Base-by-base conservation (phyloP, 352 stramenopile species). In the Pythium pyrilobum region DNA sequence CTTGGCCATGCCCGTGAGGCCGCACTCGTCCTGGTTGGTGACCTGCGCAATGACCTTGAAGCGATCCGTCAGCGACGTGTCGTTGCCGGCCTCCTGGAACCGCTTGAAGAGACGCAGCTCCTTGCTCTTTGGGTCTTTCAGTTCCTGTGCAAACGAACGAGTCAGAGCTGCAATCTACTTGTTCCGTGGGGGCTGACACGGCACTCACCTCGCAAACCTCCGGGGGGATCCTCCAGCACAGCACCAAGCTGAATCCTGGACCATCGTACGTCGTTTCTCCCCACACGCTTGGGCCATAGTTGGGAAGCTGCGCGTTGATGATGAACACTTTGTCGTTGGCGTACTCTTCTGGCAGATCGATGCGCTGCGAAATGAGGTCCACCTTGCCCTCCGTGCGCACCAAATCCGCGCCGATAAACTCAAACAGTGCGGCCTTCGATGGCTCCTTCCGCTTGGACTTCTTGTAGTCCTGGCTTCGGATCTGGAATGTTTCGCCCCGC, bases 21-120 rank as follows among this genome's bases (percentile, higher is more conserved):
- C 82, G 39, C 82, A 93, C 50, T 93, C 80, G 56, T 91, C 76
- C 41, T 90, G 74, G 52, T 93, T 93, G 16, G 77, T 86, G 51
- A 93, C 82, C 59, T 93, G 82, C 0, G 78, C 80, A 49, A 93
- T 93, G 29, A 91, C 78, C 42, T 93, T 93, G 65, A 93, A 93
- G 25, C 82, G 76, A 48, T 93, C 82, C 3, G 81, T 89, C 36
- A 93, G 42, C 8, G 71, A 73, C 39, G 76, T 74, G 47, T 92
- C 82, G 23, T 67, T 70, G 7, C 67, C 77, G 1, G 82, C 79
- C 13, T 85, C 56, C 13, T 90, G 43, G 59, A 93, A 93, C n/a
- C 78, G 67, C 56, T 87, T 81, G 12, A 91, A 59, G 7, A 93
- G 67, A 21, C 66, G 67, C 8, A 89, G 41, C n/a, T 71, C 72